Conservation (phyloP, 2,329 filamentous ascomycete species). For the Ceratocystis albifundus region DNA sequence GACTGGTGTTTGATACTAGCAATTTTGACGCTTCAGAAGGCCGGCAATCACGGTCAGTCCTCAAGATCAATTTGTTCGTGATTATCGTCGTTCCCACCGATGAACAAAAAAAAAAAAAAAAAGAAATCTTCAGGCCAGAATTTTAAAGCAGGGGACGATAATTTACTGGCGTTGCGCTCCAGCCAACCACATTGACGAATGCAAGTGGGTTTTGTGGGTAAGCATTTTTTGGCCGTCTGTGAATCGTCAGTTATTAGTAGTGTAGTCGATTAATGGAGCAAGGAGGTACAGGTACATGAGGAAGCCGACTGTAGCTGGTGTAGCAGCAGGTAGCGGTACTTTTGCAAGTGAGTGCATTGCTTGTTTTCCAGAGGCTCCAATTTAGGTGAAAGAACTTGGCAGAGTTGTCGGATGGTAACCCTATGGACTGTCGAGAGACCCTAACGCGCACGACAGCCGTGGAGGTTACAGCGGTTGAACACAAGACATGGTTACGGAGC, state of each 20-base stretch:
- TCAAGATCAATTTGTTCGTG: not conserved
- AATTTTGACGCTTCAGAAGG: not conserved
- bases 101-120: not conserved
- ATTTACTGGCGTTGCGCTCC: slow-evolving; percentile 1
- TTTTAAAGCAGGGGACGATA: slow-evolving; percentile 3
- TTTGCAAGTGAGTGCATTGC: not conserved
- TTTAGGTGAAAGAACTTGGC: not conserved
- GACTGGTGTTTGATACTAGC: not conserved
- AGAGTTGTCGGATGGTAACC: not conserved
- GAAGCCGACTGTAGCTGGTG: no score
- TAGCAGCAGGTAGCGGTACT: not conserved
- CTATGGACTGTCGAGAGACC: no score
- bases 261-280: slow-evolving; percentile 2
- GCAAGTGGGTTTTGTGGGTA: slow-evolving; percentile 25
- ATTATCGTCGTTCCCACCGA: slow-evolving; percentile 1
- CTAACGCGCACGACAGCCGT: no score
- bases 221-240: slow-evolving; percentile 34
- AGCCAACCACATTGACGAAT: slow-evolving; percentile 6
- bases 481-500: no score
- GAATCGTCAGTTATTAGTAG: slow-evolving; percentile 30
- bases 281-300: slow-evolving; percentile 12
- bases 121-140: slow-evolving; percentile 14
- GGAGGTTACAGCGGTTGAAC: no score
- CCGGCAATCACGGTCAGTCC: not conserved
- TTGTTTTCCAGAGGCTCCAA: not conserved